Evolutionary conservation across 176 grass and related monocot genomes (phyloP).

Genomic region (Stipa capillata): DNA sequence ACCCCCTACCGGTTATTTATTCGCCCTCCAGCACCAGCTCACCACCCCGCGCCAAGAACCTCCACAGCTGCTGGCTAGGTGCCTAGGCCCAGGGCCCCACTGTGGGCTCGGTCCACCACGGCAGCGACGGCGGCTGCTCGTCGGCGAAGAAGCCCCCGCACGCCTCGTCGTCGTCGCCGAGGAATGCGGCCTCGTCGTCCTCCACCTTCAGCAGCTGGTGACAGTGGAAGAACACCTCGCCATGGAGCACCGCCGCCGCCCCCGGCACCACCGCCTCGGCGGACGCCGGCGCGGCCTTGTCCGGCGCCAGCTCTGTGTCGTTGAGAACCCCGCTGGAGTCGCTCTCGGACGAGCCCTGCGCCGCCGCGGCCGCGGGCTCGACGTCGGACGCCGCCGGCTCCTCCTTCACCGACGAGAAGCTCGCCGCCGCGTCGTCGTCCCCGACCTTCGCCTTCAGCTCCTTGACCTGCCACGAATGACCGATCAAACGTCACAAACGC

Average conservation of each 20-base stretch:
- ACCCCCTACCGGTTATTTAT: slow-evolving; percentile 11
- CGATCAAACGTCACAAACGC: not conserved
- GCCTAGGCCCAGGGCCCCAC: slow-evolving; percentile 51
- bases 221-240: slow-evolving; percentile 35
- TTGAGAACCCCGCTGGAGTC: slow-evolving; percentile 59
- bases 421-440: slow-evolving; percentile 27
- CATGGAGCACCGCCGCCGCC: not conserved
- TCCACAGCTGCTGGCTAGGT: not conserved
- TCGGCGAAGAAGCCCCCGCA: slow-evolving; percentile 76
- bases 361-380: slow-evolving; percentile 4
- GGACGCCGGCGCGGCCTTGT: not conserved
- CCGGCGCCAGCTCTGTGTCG: slow-evolving; percentile 21
- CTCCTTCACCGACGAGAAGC: slow-evolving; percentile 47
- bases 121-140: slow-evolving; percentile 46
- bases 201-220: slow-evolving; percentile 46
- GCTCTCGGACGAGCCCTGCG: slow-evolving; percentile 57
- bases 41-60: not conserved
- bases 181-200: slow-evolving; percentile 35
- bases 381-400: slow-evolving; percentile 38
- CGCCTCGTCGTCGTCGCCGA: slow-evolving; percentile 37
- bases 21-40: not conserved
- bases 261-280: not conserved
- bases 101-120: slow-evolving; percentile 54
- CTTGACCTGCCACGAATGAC: slow-evolving; percentile 36
- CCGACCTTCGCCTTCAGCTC: slow-evolving; percentile 60